Evolutionary conservation across 1,139 yeast species (phyloP).

Genomic region (Spathaspora sp.): DNA sequence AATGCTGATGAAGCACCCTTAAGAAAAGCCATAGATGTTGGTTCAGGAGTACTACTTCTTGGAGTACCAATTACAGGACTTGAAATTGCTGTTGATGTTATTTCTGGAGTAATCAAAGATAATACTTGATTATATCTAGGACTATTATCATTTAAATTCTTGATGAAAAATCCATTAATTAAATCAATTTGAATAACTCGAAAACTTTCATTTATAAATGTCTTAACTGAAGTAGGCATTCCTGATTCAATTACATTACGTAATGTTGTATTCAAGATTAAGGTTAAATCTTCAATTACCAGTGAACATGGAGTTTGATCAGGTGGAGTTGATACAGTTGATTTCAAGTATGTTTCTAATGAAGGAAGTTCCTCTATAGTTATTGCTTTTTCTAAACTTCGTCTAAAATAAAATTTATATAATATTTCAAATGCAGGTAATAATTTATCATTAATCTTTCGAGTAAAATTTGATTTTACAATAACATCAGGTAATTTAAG

Average conservation of each 20-base stretch:
- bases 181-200: constrained; percentile 37
- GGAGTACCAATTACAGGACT: constrained; percentile 21
- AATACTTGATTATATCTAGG: constrained; percentile 52
- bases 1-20: constrained; percentile 48
- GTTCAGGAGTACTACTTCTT: constrained; percentile 40
- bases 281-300: constrained; percentile 79
- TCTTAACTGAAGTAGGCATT: constrained; percentile 52
- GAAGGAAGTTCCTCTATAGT: constrained; percentile 74
- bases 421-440: constrained; percentile 64
- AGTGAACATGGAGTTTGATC: constrained; percentile 76
- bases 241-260: constrained; percentile 63
- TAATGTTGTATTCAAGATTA: constrained; percentile 67
- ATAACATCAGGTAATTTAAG: constrained; percentile 51
- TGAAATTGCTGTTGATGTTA: constrained; percentile 11
- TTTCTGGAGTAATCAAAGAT: constrained; percentile 21
- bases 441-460: constrained; percentile 54
- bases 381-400: constrained; percentile 81
- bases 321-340: constrained; percentile 23
- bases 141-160: constrained; percentile 54
- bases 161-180: constrained; percentile 41
- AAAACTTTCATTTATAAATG: constrained; percentile 39
- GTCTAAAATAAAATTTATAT: constrained; percentile 64
- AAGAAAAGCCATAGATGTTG: constrained; percentile 34
- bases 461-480: constrained; percentile 57
- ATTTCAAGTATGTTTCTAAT: constrained; percentile 29